Base-by-base conservation (phyloP, 169 alveolate genomes). In the Cryptosporidium baileyi region DNA sequence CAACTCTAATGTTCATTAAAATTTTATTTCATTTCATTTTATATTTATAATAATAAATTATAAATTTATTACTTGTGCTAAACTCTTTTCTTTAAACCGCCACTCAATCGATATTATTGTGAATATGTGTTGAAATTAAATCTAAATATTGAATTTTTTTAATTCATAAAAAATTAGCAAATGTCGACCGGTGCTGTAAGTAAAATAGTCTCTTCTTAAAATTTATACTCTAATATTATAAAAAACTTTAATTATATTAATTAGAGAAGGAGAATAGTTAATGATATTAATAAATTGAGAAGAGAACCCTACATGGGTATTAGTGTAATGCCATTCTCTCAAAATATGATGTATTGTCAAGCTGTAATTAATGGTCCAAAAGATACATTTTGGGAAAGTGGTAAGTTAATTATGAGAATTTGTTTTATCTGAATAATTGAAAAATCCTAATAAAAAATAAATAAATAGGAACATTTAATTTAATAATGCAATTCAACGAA, bases 321-420 rank as follows among this genome's bases (percentile, higher is more conserved):
- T 44, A 94, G 94, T 62, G 99, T 98, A 11, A 94, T 98, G 57
- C 99, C 99, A 26, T 92, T 94, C 22, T 97, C 94, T 32, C 96
- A 95, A 61, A 97, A 97, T 63, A 94, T 97, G 80, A 94, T 96
- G 96, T 90, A 89, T 54, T 97, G 99, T 98, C 95, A 96, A 47
- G 99, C 99, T 11, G 97, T 96, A n/a, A 96, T 97, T 49, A 95
- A 96, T 59, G 99, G 99, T 24, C 99, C 99, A 34, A 97, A 96
- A 60, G 97, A 96, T 80, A 96, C 99, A 24, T 97, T 97, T 24
- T 97, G 99, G 99, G 99, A 97, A 85, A 97, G 98, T 88, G 99
- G 98, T 82, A 88, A n/a, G 90, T 36, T 15, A 13, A 22, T 30
- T 34, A 40, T 30, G 24, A 32, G 38, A 45, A 8, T 41, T 9